Evolutionary conservation across 2,329 filamentous ascomycete species (phyloP).

Genomic region (Phialocephala subalpina): DNA sequence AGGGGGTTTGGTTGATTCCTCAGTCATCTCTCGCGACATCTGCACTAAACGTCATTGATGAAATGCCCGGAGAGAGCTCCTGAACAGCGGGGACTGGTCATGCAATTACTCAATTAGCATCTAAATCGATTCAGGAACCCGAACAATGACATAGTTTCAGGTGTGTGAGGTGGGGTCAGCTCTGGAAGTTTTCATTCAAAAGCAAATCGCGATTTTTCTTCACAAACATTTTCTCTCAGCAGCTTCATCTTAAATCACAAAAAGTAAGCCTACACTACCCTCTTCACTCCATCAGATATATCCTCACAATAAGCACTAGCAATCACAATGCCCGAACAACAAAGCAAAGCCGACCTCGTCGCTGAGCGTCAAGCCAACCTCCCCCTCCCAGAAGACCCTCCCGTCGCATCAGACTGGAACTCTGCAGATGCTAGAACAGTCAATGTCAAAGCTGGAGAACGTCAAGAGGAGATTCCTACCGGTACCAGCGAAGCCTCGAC

Average conservation of each 20-base stretch:
- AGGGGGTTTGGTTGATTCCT: constrained; percentile 9
- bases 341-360: constrained; percentile 69
- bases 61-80: background rate
- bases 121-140: background rate
- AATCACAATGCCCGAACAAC: constrained; percentile 42
- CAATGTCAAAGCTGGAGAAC: constrained; percentile 65
- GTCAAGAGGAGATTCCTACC: constrained; percentile 60
- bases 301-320: background rate
- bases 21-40: constrained; percentile 11
- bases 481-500: constrained; percentile 56
- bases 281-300: constrained; percentile 2
- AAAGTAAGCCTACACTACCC: background rate
- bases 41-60: constrained; percentile 13
- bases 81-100: background rate
- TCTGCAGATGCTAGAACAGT: constrained; percentile 73
- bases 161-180: constrained; percentile 5
- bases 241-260: background rate
- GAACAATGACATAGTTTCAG: constrained; percentile 21
- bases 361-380: constrained; percentile 75
- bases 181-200: background rate
- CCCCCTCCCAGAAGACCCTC: constrained; percentile 80
- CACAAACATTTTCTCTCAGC: background rate
- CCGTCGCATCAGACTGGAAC: constrained; percentile 80
- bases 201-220: background rate
- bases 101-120: constrained; percentile 1